These are phyloP conservation scores for Panaeolus cyanescens DNA, from an alignment of 768 basidiomycete species.

Conservation along the genomic window DNA sequence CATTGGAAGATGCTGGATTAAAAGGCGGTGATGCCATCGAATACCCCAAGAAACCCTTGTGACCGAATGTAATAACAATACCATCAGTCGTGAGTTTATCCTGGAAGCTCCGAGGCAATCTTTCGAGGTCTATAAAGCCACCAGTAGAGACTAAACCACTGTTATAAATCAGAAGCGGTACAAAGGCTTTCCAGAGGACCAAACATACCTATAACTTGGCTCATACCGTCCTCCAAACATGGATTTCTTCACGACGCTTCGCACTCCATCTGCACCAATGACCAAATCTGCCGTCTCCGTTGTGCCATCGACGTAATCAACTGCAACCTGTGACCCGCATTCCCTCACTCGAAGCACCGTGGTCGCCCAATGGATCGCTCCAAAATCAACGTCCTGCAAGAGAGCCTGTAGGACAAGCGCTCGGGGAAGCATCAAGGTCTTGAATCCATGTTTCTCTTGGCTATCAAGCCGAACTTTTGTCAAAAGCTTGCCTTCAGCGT, in stretches of 20 bases:
- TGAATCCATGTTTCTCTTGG: slow-evolving; percentile 32
- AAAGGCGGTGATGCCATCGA: slow-evolving; percentile 22
- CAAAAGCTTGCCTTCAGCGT: slow-evolving; percentile 36
- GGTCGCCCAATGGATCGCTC: slow-evolving; percentile 31
- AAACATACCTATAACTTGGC: slow-evolving; percentile 18
- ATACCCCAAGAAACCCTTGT: slow-evolving; percentile 40
- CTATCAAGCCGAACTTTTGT: slow-evolving; percentile 27
- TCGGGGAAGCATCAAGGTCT: slow-evolving; percentile 33
- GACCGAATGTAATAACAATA: slow-evolving; percentile 39
- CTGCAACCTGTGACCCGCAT: slow-evolving; percentile 18
- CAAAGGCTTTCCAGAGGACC: not conserved
- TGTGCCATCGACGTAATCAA: slow-evolving; percentile 31
- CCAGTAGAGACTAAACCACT: slow-evolving; percentile 39
- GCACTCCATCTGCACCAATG: slow-evolving; percentile 41
- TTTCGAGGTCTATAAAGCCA: slow-evolving; percentile 35
- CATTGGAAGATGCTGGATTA: not conserved
- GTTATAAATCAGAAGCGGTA: not conserved
- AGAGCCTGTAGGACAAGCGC: slow-evolving; percentile 35
- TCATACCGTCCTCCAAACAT: slow-evolving; percentile 27
- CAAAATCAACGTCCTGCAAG: slow-evolving; percentile 24
- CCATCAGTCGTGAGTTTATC: slow-evolving; percentile 27
- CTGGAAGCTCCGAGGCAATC: slow-evolving; percentile 26
- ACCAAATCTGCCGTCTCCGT: slow-evolving; percentile 36
- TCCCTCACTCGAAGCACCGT: slow-evolving; percentile 19
- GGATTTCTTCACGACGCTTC: slow-evolving; percentile 34